phyloP scores from a whole-genome alignment of 2,329 filamentous ascomycete species.

The Sporothrix phasma region DNA sequence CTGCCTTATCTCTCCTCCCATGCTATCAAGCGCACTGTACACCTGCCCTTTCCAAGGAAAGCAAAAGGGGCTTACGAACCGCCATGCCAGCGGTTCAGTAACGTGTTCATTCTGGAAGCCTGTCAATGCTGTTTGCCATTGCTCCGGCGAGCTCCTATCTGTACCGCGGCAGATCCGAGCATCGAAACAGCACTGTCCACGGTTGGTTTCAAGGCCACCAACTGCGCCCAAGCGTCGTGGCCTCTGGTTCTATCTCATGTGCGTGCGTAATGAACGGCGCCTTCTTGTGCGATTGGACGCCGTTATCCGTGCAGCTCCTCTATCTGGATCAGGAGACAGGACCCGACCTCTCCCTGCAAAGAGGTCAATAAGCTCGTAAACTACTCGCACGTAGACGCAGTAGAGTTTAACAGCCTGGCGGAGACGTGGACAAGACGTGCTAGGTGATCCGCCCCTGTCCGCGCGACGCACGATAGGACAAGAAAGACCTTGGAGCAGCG shows the following conservation, averaged over 20 bases:
- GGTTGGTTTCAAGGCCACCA: neutral
- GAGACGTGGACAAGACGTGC: neutral
- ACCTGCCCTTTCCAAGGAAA: neutral
- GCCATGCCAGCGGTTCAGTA: neutral
- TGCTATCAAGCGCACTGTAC: neutral
- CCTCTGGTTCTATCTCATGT: neutral
- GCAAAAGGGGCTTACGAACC: neutral
- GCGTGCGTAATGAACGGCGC: neutral
- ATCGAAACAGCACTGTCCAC: neutral
- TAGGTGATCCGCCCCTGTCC: neutral
- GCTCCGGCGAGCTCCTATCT: constrained; percentile 3
- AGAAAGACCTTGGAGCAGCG: neutral
- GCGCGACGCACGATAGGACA: neutral
- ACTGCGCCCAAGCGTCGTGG: neutral
- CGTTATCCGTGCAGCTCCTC: neutral
- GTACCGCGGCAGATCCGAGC: neutral
- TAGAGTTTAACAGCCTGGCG: neutral
- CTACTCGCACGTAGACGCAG: neutral
- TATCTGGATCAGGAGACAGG: neutral
- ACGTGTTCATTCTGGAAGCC: neutral
- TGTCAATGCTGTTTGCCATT: neutral
- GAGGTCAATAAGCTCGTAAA: neutral
- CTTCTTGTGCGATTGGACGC: neutral
- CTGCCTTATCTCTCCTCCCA: neutral
- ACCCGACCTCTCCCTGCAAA: neutral